phyloP scores from a whole-genome alignment of 371 early-diverging fungal species.

The Mucor piriformis region DNA sequence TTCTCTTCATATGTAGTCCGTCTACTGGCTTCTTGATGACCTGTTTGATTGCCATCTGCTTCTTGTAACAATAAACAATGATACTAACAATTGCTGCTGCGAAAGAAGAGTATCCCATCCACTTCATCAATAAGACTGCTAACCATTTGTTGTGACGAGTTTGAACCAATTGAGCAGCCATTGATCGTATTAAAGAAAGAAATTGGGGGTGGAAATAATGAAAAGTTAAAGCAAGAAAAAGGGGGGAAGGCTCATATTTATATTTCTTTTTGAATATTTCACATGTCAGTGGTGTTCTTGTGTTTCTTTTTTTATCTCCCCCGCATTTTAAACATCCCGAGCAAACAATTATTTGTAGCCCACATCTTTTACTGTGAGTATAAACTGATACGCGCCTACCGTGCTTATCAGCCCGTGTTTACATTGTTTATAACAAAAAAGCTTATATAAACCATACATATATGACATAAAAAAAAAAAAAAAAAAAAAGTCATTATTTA shows the following conservation, averaged over 20 bases:
- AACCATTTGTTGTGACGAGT: background rate
- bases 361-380: too few relatives aligned
- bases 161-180: background rate
- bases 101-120: constrained; percentile 25
- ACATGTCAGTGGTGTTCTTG: constrained; percentile 12
- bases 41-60: background rate
- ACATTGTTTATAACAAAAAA: too few relatives aligned
- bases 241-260: background rate
- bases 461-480: too few relatives aligned
- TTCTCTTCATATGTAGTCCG: background rate
- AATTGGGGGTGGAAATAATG: background rate
- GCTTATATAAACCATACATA: background rate
- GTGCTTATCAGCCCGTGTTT: background rate
- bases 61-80: constrained; percentile 20
- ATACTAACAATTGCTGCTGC: constrained; percentile 22
- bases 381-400: too few relatives aligned
- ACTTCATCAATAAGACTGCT: constrained; percentile 1
- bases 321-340: constrained; percentile 8
- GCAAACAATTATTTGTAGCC: background rate
- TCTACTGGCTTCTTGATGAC: background rate
- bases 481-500: constrained; percentile 2
- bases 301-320: constrained; percentile 6
- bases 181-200: background rate
- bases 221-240: constrained; percentile 1
- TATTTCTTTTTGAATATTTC: constrained; percentile 9